phyloP scores from a whole-genome alignment of 768 basidiomycete species.

The Lactarius evosmus region DNA sequence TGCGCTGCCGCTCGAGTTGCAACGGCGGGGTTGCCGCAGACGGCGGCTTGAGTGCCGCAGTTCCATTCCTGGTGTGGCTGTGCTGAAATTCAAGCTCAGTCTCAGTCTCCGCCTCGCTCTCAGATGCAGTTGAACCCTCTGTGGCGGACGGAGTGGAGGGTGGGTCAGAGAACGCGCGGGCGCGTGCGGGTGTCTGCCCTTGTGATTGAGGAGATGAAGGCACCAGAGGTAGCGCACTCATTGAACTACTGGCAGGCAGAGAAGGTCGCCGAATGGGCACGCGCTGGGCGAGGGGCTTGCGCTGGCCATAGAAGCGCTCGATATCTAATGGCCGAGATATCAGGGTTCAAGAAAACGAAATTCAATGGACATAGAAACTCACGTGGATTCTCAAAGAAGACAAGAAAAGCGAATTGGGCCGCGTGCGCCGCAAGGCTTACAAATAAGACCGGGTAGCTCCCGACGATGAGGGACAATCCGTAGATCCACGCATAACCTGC shows the following conservation, averaged over 20 bases:
- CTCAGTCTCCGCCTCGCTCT: slow-evolving; percentile 57
- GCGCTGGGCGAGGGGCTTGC: slow-evolving; percentile 84
- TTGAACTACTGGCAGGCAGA: slow-evolving; percentile 23
- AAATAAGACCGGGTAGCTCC: slow-evolving; percentile 88
- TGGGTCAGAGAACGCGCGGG: slow-evolving; percentile 26
- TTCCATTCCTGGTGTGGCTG: slow-evolving; percentile 5
- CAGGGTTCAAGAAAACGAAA: neutral
- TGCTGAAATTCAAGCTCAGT: slow-evolving; percentile 33
- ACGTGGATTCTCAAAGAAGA: slow-evolving; percentile 98
- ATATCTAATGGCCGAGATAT: slow-evolving; percentile 61
- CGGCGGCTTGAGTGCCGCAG: neutral
- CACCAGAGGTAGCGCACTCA: slow-evolving; percentile 33
- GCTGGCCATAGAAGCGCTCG: slow-evolving; percentile 89
- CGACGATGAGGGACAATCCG: slow-evolving; percentile 86
- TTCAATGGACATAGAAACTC: slow-evolving; percentile 34
- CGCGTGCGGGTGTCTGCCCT: slow-evolving; percentile 7
- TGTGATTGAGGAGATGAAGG: slow-evolving; percentile 19
- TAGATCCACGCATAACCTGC: slow-evolving; percentile 96
- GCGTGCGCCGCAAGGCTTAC: slow-evolving; percentile 93
- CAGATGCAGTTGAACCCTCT: slow-evolving; percentile 71
- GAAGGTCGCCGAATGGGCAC: slow-evolving; percentile 49
- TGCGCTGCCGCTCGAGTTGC: slow-evolving; percentile 18
- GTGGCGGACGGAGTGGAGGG: slow-evolving; percentile 58
- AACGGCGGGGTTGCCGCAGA: neutral
- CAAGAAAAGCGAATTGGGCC: slow-evolving; percentile 93